A percentile compares a stretch with the other conserved stretches of the same genome.
Evolutionary conservation across 768 basidiomycete genomes (phyloP).

Genomic region (Boletus vinaceobasis): DNA sequence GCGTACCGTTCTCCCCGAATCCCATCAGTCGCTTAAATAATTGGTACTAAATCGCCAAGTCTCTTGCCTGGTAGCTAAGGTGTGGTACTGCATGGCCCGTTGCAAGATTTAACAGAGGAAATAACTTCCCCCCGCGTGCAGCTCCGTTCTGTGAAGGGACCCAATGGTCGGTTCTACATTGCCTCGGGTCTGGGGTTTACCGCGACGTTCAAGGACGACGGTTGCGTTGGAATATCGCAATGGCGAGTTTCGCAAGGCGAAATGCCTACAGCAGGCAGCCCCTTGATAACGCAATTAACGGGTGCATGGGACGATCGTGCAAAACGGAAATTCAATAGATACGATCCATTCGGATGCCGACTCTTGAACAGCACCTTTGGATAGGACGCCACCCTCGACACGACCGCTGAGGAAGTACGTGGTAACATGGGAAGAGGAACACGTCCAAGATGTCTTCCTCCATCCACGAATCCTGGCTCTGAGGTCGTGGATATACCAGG

Average conservation of each 20-base stretch:
- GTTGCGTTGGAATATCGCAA: no score
- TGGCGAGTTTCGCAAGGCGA: background rate
- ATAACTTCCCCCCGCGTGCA: no score
- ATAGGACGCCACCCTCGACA: background rate
- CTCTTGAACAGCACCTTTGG: background rate
- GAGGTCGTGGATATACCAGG: background rate
- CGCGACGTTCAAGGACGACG: background rate
- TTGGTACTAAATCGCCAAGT: no score
- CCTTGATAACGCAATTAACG: background rate
- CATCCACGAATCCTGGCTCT: background rate
- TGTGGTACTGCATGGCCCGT: no score
- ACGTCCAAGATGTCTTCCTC: background rate
- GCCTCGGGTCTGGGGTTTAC: no score
- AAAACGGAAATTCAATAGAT: background rate
- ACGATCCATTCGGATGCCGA: background rate
- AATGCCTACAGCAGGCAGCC: background rate
- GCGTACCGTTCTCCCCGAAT: no score
- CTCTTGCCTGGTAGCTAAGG: no score
- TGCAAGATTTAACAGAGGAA: no score
- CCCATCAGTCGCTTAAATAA: no score
- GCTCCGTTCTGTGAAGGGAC: no score
- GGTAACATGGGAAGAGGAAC: background rate
- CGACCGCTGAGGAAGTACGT: background rate
- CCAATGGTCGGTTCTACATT: no score
- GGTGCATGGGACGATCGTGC: background rate